Conservation (phyloP, 1,139 yeast genomes). For the Nakaseomyces kungkrabaensis region DNA sequence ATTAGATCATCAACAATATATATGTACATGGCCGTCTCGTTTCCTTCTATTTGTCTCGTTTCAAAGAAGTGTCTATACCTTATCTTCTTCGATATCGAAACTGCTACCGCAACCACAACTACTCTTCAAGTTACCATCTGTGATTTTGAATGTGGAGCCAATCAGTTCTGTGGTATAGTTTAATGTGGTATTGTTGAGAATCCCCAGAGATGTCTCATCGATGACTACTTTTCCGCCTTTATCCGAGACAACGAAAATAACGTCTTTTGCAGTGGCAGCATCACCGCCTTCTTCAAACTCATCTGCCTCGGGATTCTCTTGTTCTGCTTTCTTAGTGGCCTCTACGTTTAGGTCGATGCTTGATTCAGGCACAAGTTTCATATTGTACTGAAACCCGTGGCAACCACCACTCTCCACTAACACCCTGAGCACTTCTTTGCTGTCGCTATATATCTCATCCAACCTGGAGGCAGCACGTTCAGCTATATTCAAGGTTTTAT, state of each 20-base stretch:
- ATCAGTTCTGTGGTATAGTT: slow-evolving; percentile 90
- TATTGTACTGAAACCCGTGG: slow-evolving; percentile 89
- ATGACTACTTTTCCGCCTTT: slow-evolving; percentile 42
- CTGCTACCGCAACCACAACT: slow-evolving; percentile 97
- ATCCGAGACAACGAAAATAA: slow-evolving; percentile 17
- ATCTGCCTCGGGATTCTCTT: slow-evolving; percentile 24
- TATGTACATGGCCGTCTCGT: background rate
- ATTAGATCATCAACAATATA: background rate
- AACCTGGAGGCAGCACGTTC: slow-evolving; percentile 46
- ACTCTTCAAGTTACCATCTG: slow-evolving; percentile 78
- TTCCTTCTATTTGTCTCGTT: too few relatives aligned
- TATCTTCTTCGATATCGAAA: slow-evolving; percentile 49
- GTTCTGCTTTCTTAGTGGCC: slow-evolving; percentile 3
- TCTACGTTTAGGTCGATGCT: slow-evolving; percentile 18
- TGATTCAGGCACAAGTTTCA: slow-evolving; percentile 44
- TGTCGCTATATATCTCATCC: slow-evolving; percentile 40
- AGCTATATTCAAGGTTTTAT: slow-evolving; percentile 27
- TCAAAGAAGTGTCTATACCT: background rate
- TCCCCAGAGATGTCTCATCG: slow-evolving; percentile 72
- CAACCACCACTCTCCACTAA: slow-evolving; percentile 97
- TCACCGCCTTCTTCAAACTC: slow-evolving; percentile 51
- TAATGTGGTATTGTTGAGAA: slow-evolving; percentile 75
- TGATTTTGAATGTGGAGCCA: slow-evolving; percentile 87
- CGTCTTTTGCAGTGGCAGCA: slow-evolving; percentile 32
- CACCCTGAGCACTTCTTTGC: slow-evolving; percentile 56